Percentiles rank a stretch among this genome's conserved stretches.
These are phyloP conservation scores for Fusarium nelsonii DNA, from an alignment of 2,329 filamentous ascomycete species.

Conservation along the genomic window DNA sequence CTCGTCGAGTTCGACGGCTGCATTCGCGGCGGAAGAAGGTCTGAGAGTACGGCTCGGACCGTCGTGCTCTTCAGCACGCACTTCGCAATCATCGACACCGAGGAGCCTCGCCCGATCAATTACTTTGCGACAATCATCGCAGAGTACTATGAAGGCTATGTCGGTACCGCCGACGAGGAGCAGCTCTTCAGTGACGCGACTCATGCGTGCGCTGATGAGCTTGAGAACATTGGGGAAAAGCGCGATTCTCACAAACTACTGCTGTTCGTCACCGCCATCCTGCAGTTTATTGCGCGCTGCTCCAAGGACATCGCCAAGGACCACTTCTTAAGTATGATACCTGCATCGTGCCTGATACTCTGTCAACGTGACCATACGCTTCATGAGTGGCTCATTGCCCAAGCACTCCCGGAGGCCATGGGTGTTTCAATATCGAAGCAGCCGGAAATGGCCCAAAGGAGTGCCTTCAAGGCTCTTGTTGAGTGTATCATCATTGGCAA, in stretches of 20 bases:
- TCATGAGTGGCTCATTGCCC: neutral
- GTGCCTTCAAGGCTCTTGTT: neutral
- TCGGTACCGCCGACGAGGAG: neutral
- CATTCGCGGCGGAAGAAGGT: neutral
- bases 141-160: constrained; percentile 2
- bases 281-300: neutral
- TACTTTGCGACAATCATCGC: neutral
- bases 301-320: neutral
- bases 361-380: neutral
- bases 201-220: neutral
- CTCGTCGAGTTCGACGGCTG: neutral
- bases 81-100: neutral
- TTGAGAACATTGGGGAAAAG: neutral
- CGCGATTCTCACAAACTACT: neutral
- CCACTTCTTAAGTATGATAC: neutral
- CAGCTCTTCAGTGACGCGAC: neutral
- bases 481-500: constrained; percentile 3
- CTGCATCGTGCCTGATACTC: neutral
- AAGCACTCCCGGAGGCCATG: neutral
- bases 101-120: neutral
- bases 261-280: neutral
- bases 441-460: neutral
- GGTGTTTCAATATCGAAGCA: neutral
- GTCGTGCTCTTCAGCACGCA: neutral
- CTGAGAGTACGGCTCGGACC: neutral